A percentile compares a stretch with the other conserved stretches of the same genome.
These are phyloP conservation scores for Aspergillus sparsus DNA, from an alignment of 495 filamentous ascomycete species.

Conservation along the genomic window DNA sequence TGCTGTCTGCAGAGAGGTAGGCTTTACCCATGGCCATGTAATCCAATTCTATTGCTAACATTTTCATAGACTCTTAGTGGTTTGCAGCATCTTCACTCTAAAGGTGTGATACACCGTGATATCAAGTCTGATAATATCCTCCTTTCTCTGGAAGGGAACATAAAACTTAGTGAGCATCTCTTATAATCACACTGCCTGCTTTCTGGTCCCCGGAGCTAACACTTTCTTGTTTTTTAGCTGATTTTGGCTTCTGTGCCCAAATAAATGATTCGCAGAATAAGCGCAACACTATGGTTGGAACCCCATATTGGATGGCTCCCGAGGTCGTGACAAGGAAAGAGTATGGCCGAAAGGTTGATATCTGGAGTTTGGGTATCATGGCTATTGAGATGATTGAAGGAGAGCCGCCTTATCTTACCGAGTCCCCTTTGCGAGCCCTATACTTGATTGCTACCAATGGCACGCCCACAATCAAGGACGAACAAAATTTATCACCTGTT, in stretches of 20 bases:
- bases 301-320: slow-evolving; percentile 99
- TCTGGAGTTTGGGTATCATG: slow-evolving; percentile 99
- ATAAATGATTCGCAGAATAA: slow-evolving; percentile 97
- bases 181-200: background rate
- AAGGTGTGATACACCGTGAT: slow-evolving; percentile 96
- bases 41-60: slow-evolving; percentile 2
- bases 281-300: slow-evolving; percentile 98
- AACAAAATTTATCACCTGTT: slow-evolving; percentile 72
- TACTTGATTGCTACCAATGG: slow-evolving; percentile 98
- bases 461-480: slow-evolving; percentile 92
- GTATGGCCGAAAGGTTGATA: slow-evolving; percentile 97
- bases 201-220: slow-evolving; percentile 33
- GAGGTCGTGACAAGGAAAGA: slow-evolving; percentile 97
- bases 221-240: slow-evolving; percentile 60
- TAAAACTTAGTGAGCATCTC: slow-evolving; percentile 84
- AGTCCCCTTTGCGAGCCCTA: slow-evolving; percentile 88
- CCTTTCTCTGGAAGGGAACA: slow-evolving; percentile 90
- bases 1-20: slow-evolving; percentile 85
- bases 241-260: slow-evolving; percentile 98
- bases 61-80: slow-evolving; percentile 71
- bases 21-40: slow-evolving; percentile 18
- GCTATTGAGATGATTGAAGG: slow-evolving; percentile 99
- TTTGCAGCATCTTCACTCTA: slow-evolving; percentile 93
- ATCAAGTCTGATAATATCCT: slow-evolving; percentile 99
- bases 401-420: slow-evolving; percentile 94